Evolutionary conservation across 192 early-diverging fungal genomes (phyloP).

Genomic region (Chytriomyces hyalinus): DNA sequence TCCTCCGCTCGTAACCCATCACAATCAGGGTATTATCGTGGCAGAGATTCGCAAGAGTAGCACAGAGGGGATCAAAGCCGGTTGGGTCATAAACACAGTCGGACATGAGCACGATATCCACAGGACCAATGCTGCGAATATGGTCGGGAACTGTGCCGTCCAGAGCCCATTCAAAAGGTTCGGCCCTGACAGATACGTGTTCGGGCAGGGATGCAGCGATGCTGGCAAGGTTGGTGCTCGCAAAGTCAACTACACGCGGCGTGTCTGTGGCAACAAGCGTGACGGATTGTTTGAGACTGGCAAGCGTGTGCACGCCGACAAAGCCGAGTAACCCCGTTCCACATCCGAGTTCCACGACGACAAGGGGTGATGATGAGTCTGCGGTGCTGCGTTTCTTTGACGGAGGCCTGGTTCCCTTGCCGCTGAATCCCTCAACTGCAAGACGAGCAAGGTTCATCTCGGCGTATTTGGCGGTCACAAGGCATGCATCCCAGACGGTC

Average conservation of each 20-base stretch:
- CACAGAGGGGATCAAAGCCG: constrained; percentile 36
- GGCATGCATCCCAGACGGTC: constrained; percentile 52
- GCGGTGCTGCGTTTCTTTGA: not conserved
- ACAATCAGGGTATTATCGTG: constrained; percentile 34
- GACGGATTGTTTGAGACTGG: constrained; percentile 4
- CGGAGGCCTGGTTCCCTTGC: not conserved
- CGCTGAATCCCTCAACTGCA: constrained; percentile 1
- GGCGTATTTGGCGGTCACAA: constrained; percentile 49
- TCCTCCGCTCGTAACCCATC: constrained; percentile 47
- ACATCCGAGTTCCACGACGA: constrained; percentile 59
- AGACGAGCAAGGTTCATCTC: constrained; percentile 31
- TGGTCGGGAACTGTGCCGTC: constrained; percentile 16
- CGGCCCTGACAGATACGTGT: constrained; percentile 3
- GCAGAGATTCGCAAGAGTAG: constrained; percentile 35
- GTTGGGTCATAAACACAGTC: constrained; percentile 43
- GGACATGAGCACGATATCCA: constrained; percentile 19
- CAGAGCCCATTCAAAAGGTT: constrained; percentile 5
- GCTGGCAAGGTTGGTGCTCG: constrained; percentile 41
- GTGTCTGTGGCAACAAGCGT: constrained; percentile 59
- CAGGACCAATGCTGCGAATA: not conserved
- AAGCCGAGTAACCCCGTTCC: constrained; percentile 68
- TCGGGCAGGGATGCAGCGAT: not conserved
- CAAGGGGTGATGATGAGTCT: not conserved
- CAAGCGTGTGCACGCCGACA: constrained; percentile 37
- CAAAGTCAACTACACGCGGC: constrained; percentile 46